phyloP scores from a whole-genome alignment of 2,329 filamentous ascomycete genomes.

The Colletotrichum shisoi region DNA sequence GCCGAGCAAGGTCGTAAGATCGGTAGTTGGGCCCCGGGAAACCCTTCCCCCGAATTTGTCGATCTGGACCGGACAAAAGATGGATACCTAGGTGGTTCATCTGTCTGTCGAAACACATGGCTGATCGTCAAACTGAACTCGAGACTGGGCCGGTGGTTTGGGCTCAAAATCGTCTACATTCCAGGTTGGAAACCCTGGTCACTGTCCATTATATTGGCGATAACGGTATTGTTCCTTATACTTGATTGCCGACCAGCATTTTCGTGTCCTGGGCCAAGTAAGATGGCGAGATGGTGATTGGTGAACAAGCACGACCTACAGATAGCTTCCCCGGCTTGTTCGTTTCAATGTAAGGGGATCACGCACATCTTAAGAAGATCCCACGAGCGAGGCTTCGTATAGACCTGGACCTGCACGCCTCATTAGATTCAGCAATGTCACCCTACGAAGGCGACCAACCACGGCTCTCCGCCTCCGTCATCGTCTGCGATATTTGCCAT shows the following conservation, averaged over 20 bases:
- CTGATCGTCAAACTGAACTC: not conserved
- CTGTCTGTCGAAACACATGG: not conserved
- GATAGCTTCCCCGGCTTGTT: not conserved
- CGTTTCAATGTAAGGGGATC: conserved; percentile 17
- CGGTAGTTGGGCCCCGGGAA: not conserved
- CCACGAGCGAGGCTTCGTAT: conserved; percentile 13
- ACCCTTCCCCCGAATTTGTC: not conserved
- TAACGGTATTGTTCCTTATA: conserved; percentile 3
- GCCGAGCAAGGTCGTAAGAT: not conserved
- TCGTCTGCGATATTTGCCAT: conserved; percentile 6
- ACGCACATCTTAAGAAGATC: conserved; percentile 46
- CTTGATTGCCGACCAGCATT: not conserved
- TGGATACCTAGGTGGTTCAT: not conserved
- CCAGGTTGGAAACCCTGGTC: not conserved
- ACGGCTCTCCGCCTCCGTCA: not conserved
- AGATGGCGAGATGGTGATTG: not conserved
- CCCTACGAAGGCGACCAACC: conserved; percentile 13
- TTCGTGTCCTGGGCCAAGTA: not conserved
- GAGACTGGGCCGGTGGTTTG: not conserved
- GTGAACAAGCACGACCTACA: not conserved
- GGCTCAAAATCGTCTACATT: not conserved
- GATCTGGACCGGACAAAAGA: conserved; percentile 4
- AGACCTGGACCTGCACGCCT: not conserved
- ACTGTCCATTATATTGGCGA: not conserved
- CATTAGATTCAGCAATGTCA: conserved; percentile 29